These are phyloP conservation scores for Caryopteris hybrid DNA, from an alignment of 305 asterid species.

Conservation along the genomic window DNA sequence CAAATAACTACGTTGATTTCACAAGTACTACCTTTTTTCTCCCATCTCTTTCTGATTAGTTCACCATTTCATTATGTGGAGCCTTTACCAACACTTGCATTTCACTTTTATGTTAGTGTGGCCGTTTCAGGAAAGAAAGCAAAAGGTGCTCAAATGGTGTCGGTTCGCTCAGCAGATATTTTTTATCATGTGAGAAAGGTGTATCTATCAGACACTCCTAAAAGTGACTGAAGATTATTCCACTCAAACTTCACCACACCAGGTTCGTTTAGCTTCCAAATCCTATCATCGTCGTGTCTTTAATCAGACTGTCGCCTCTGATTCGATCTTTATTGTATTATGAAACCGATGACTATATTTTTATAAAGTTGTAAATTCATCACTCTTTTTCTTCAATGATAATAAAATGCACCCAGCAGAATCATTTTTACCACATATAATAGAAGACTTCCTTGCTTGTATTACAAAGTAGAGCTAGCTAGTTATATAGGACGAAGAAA, in stretches of 20 bases:
- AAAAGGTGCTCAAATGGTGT: slow-evolving; percentile 14
- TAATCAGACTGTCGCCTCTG: background rate
- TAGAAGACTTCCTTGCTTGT: too few relatives aligned
- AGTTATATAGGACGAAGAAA: background rate
- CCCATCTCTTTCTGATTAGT: background rate
- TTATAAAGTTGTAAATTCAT: slow-evolving; percentile 10
- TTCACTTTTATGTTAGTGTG: slow-evolving; percentile 1
- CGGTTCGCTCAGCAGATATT: slow-evolving; percentile 10
- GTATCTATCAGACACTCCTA: slow-evolving; percentile 3
- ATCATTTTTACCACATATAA: too few relatives aligned
- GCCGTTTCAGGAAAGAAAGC: slow-evolving; percentile 22
- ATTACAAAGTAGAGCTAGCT: too few relatives aligned
- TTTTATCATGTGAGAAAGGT: slow-evolving; percentile 13
- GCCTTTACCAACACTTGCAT: slow-evolving; percentile 1
- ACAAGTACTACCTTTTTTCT: background rate
- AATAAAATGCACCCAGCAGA: background rate
- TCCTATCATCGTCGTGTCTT: slow-evolving; percentile 13
- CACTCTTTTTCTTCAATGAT: background rate
- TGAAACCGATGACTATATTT: background rate
- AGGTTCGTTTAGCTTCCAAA: slow-evolving; percentile 22
- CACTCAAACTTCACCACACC: slow-evolving; percentile 8
- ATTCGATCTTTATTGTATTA: slow-evolving; percentile 7
- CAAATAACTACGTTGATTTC: background rate
- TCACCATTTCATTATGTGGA: background rate
- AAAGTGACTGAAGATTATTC: slow-evolving; percentile 5